Evolutionary conservation across 129 eudicot genomes (phyloP).

Genomic region (Kitagawia praeruptora): DNA sequence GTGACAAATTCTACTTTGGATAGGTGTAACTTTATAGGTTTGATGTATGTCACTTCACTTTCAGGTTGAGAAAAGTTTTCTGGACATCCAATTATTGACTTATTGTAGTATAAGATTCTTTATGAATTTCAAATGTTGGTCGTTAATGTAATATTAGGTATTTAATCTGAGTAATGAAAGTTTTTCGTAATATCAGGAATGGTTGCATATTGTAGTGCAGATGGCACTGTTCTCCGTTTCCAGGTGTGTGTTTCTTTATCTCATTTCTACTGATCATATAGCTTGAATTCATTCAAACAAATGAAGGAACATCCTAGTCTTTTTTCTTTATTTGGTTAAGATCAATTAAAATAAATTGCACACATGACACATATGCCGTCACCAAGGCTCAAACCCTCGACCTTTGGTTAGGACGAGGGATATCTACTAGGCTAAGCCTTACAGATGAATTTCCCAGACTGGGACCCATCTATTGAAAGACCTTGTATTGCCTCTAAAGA

Average conservation of each 20-base stretch:
- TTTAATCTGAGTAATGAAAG: background rate
- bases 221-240: conserved; percentile 71
- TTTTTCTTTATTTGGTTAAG: background rate
- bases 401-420: background rate
- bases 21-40: background rate
- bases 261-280: background rate
- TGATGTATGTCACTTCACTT: background rate
- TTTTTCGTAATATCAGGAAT: conserved; percentile 36
- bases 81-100: background rate
- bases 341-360: background rate
- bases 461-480: background rate
- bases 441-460: background rate
- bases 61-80: background rate
- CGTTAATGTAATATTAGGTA: background rate
- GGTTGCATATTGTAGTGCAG: conserved; percentile 87
- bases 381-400: background rate
- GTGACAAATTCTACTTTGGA: background rate
- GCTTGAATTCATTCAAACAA: background rate
- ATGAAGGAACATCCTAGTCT: background rate
- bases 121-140: background rate
- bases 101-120: background rate
- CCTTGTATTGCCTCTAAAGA: background rate
- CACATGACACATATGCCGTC: background rate
- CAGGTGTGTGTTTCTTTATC: conserved; percentile 41
- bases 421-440: background rate